A percentile compares a stretch with the other conserved stretches of the same genome.
Conservation (phyloP, 75 land plant genomes). For the Isoetes taiwanensis region DNA sequence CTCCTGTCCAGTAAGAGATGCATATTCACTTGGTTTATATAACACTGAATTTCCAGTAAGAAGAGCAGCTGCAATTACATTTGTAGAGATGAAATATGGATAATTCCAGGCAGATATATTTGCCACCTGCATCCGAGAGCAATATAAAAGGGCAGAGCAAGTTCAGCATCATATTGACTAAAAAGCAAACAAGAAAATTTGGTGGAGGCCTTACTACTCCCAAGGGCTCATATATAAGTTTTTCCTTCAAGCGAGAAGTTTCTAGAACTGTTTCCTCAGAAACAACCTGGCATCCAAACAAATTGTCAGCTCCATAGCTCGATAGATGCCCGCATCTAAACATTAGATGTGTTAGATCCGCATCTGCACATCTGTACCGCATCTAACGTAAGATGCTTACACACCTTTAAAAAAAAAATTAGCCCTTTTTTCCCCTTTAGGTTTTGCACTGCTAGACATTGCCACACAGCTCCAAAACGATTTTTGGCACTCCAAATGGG, state of each 20-base stretch:
- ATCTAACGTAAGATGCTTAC: too few species aligned
- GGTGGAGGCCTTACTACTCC: background rate
- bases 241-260: slow-evolving; percentile 10
- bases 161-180: background rate
- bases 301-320: too few species aligned
- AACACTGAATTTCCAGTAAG: slow-evolving; percentile 19
- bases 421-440: too few species aligned
- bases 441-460: too few species aligned
- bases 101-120: slow-evolving; percentile 26
- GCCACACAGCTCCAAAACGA: too few species aligned
- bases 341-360: too few species aligned
- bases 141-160: slow-evolving; percentile 2
- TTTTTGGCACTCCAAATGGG: too few species aligned
- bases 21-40: slow-evolving; percentile 22
- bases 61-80: slow-evolving; percentile 18
- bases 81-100: slow-evolving; percentile 10
- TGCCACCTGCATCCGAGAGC: slow-evolving; percentile 12
- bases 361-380: too few species aligned
- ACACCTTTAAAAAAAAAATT: too few species aligned
- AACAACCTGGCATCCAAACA: background rate
- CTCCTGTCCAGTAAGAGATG: slow-evolving; percentile 15
- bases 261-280: slow-evolving; percentile 11
- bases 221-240: slow-evolving; percentile 9
- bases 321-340: too few species aligned
- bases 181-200: background rate